Percentiles rank a stretch among this genome's conserved stretches.
Evolutionary conservation across 176 grass and related monocot genomes (phyloP).

Genomic region (Secale cereale): DNA sequence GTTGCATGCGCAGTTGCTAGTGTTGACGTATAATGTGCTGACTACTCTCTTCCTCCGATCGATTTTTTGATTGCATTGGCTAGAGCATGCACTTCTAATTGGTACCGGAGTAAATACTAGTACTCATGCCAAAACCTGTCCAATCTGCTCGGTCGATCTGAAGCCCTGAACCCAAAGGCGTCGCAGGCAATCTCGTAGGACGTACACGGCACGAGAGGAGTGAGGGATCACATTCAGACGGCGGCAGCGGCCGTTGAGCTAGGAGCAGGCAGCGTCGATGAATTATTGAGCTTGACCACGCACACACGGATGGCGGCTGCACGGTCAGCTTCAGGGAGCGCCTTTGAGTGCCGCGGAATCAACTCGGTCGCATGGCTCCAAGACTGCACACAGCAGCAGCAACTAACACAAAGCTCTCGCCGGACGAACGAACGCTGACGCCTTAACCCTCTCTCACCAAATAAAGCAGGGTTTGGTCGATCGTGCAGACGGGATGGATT

Average conservation of each 20-base stretch:
- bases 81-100: no score
- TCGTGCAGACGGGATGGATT: not conserved
- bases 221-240: not conserved
- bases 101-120: no score
- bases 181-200: not conserved
- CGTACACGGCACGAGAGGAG: not conserved
- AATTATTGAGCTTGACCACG: not conserved
- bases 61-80: no score
- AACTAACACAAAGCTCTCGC: not conserved
- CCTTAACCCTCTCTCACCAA: conserved; percentile 10
- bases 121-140: not conserved
- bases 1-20: no score
- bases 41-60: no score
- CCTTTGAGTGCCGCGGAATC: conserved; percentile 54
- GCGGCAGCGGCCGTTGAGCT: no score
- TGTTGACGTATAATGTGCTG: no score
- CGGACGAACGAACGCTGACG: not conserved
- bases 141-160: not conserved
- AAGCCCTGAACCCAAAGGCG: not conserved
- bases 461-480: not conserved
- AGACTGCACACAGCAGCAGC: not conserved
- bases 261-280: not conserved
- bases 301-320: conserved; percentile 17
- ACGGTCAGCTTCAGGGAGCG: conserved; percentile 27
- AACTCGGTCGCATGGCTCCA: conserved; percentile 34